Conservation (phyloP, 2,329 filamentous ascomycete species). For the Paraphoma chrysanthemicola region DNA sequence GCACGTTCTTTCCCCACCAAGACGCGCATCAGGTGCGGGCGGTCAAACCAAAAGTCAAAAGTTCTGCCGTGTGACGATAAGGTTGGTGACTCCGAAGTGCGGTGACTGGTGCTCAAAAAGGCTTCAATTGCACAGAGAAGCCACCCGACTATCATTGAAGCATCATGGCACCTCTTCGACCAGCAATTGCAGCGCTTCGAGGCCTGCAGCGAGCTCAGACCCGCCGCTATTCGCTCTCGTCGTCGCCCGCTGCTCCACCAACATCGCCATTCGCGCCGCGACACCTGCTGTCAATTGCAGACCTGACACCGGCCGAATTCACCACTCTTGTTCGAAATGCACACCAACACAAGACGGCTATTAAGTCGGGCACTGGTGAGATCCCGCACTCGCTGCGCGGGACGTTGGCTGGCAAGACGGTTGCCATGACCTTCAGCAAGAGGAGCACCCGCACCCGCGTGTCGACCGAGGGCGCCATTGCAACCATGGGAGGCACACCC, state of each 20-base stretch:
- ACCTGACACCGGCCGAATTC: slow-evolving; percentile 82
- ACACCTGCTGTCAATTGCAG: slow-evolving; percentile 90
- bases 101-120: slow-evolving; percentile 10
- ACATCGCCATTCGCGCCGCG: slow-evolving; percentile 71
- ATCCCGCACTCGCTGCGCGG: slow-evolving; percentile 66
- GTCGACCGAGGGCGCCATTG: slow-evolving; percentile 89
- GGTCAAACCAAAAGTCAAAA: slow-evolving; percentile 29
- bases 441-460: slow-evolving; percentile 91
- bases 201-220: slow-evolving; percentile 36
- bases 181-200: slow-evolving; percentile 35
- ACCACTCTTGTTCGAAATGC: slow-evolving; percentile 84
- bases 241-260: slow-evolving; percentile 47
- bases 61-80: slow-evolving; percentile 10
- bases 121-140: slow-evolving; percentile 10
- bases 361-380: slow-evolving; percentile 69
- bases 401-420: slow-evolving; percentile 75
- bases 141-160: slow-evolving; percentile 5
- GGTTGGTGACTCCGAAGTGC: slow-evolving; percentile 26
- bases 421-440: slow-evolving; percentile 98
- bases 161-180: slow-evolving; percentile 44
- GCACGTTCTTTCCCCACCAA: slow-evolving; percentile 1
- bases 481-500: slow-evolving; percentile 86
- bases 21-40: slow-evolving; percentile 11
- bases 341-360: slow-evolving; percentile 73
- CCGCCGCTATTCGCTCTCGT: slow-evolving; percentile 34